phyloP scores from a whole-genome alignment of 2,329 filamentous ascomycete species.

The Ascochyta lentis region DNA sequence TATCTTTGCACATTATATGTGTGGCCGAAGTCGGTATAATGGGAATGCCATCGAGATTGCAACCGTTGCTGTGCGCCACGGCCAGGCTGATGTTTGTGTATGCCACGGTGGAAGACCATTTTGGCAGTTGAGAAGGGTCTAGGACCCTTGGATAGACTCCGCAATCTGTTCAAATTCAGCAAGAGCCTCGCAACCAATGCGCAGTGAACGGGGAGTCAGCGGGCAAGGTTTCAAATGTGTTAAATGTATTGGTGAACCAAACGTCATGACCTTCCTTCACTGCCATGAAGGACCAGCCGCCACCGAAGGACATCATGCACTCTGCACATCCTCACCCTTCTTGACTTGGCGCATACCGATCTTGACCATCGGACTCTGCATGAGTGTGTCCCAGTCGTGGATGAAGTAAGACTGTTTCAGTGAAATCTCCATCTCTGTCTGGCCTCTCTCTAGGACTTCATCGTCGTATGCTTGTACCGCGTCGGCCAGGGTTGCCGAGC shows the following conservation, averaged over 20 bases:
- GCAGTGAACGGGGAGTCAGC: neutral
- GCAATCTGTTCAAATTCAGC: neutral
- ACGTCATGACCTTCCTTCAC: neutral
- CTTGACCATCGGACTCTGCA: constrained; percentile 37
- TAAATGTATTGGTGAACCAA: neutral
- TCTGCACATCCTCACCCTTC: constrained; percentile 14
- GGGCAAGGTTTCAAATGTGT: neutral
- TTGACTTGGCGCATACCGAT: constrained; percentile 27
- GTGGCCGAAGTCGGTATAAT: constrained; percentile 7
- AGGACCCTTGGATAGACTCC: neutral
- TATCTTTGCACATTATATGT: constrained; percentile 1
- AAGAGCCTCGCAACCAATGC: neutral
- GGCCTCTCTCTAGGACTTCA: constrained; percentile 51
- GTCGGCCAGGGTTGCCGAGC: constrained; percentile 16
- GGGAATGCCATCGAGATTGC: constrained; percentile 17
- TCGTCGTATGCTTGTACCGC: constrained; percentile 40
- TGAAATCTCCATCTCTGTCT: constrained; percentile 54
- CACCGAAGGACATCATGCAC: constrained; percentile 3
- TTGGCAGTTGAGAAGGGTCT: neutral
- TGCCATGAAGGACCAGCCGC: neutral
- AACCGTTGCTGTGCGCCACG: constrained; percentile 9
- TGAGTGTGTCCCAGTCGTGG: constrained; percentile 49
- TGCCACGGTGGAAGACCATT: neutral
- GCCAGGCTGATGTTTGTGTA: constrained; percentile 6
- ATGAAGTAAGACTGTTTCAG: constrained; percentile 55